phyloP scores from a whole-genome alignment of 2,329 filamentous ascomycete species.

The Ascochyta koolunga region DNA sequence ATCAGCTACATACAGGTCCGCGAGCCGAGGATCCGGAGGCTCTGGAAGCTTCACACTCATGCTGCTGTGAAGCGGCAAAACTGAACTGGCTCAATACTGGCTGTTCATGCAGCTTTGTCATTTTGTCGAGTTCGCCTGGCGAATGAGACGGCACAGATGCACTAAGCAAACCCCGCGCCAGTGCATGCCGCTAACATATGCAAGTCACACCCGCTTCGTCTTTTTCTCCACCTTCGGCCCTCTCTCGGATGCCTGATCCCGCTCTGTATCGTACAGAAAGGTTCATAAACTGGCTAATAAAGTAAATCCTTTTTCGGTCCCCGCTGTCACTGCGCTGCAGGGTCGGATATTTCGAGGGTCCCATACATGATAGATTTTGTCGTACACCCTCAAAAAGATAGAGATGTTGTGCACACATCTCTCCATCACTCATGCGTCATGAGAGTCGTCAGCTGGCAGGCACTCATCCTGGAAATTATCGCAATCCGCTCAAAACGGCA shows the following conservation, averaged over 20 bases:
- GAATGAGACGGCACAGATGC: constrained; percentile 26
- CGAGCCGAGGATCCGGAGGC: constrained; percentile 1
- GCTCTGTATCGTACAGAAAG: constrained; percentile 7
- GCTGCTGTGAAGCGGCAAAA: constrained; percentile 1
- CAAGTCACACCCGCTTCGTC: constrained; percentile 43
- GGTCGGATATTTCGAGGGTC: constrained; percentile 20
- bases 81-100: constrained; percentile 18
- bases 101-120: constrained; percentile 25
- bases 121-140: constrained; percentile 21
- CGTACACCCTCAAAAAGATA: constrained; percentile 19
- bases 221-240: constrained; percentile 33
- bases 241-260: constrained; percentile 13
- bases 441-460: constrained; percentile 23
- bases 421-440: constrained; percentile 20
- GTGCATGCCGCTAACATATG: constrained; percentile 41
- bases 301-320: constrained; percentile 21
- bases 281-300: constrained; percentile 37
- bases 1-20: not conserved
- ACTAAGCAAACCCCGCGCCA: constrained; percentile 37
- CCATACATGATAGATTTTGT: constrained; percentile 22
- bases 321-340: constrained; percentile 31
- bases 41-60: not conserved
- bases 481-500: constrained; percentile 20
- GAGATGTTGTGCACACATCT: constrained; percentile 10
- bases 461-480: constrained; percentile 16